phyloP scores from a whole-genome alignment of 1,284 basidiomycete species.

The Moesziomyces antarcticus region DNA sequence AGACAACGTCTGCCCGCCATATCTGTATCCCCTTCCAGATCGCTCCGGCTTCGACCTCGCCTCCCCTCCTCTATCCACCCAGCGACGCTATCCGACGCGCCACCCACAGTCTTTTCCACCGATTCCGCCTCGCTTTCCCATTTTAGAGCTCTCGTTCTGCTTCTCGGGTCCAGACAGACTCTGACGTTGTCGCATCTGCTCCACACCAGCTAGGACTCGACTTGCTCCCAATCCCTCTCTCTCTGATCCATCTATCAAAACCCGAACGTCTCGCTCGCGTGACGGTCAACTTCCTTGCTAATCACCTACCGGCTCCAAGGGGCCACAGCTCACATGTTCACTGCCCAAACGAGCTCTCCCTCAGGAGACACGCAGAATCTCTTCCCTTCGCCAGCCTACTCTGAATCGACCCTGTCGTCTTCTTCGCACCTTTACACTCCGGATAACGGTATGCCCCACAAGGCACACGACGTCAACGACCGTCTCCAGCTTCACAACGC shows the following conservation, averaged over 20 bases:
- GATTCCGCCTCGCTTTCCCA: neutral
- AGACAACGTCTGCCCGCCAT: conserved; percentile 4
- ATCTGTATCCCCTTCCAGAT: neutral
- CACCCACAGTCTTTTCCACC: neutral
- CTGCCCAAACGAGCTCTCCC: conserved; percentile 38
- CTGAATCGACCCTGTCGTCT: conserved; percentile 44
- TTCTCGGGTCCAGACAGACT: neutral
- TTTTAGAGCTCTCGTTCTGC: too few species aligned
- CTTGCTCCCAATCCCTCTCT: neutral
- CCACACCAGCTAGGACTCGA: neutral
- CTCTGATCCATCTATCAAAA: neutral
- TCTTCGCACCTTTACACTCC: conserved; percentile 51
- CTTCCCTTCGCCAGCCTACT: conserved; percentile 52
- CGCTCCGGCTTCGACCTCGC: neutral
- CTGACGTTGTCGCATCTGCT: neutral
- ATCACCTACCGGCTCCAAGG: neutral
- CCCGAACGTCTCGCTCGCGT: conserved; percentile 3
- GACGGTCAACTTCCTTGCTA: neutral
- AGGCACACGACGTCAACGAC: conserved; percentile 13
- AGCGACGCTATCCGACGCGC: neutral
- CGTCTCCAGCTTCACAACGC: conserved; percentile 32
- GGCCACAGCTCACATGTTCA: conserved; percentile 32
- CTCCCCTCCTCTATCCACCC: neutral
- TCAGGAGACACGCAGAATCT: conserved; percentile 35
- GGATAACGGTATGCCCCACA: conserved; percentile 26